A percentile compares a stretch with the other conserved stretches of the same genome.
Conservation (phyloP, 2,329 filamentous ascomycete genomes). For the Lasiodiplodia sp. region DNA sequence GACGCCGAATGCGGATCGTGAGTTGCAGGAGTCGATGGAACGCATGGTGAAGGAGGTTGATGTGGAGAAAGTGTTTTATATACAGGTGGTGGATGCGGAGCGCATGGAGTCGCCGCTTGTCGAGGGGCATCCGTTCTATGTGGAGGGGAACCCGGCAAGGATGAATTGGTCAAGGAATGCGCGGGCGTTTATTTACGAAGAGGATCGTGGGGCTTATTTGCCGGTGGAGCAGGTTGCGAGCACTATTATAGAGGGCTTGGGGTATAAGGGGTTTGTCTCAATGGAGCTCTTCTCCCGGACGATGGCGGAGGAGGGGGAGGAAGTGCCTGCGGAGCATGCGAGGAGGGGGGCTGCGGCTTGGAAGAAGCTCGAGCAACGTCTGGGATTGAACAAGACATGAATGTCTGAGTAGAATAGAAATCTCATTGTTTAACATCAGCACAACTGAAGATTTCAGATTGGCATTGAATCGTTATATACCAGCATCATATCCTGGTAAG, state of each 20-base stretch:
- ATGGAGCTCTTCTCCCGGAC: conserved; percentile 5
- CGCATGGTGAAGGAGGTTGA: neutral
- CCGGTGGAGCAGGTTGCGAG: conserved; percentile 6
- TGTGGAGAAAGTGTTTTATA: conserved; percentile 26
- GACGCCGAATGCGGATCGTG: conserved; percentile 29
- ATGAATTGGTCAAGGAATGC: conserved; percentile 33
- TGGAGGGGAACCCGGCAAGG: conserved; percentile 23
- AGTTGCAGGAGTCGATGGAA: conserved; percentile 11
- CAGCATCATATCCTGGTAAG: rapidly evolving
- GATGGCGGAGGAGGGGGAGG: neutral
- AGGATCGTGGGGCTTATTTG: neutral
- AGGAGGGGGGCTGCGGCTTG: neutral
- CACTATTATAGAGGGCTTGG: neutral
- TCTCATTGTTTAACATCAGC: neutral
- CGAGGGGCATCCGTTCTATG: conserved; percentile 30
- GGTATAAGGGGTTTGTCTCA: neutral
- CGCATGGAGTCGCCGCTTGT: conserved; percentile 28
- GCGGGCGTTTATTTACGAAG: conserved; percentile 28
- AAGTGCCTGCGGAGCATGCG: neutral
- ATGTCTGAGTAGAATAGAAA: neutral
- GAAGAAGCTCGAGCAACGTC: neutral
- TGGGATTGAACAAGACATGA: neutral
- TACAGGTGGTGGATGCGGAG: conserved; percentile 32
- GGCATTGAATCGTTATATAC: no score
- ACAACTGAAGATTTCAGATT: no score